Conservation (phyloP, 2,329 filamentous ascomycete genomes). For the Aspergillus floridensis region DNA sequence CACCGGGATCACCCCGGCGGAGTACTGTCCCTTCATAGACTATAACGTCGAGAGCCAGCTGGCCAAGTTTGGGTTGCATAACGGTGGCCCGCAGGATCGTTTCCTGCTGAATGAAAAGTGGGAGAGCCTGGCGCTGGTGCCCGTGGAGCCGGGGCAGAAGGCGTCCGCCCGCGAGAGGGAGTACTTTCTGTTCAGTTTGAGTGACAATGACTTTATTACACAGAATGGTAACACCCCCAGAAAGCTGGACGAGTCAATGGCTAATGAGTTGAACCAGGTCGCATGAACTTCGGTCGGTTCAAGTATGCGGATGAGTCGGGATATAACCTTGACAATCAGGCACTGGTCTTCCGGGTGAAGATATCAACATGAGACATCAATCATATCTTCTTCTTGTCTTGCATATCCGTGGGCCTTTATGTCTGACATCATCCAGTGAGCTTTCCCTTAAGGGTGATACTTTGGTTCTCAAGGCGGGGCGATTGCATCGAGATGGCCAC, state of each 20-base stretch:
- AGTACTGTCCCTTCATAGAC: conserved; percentile 66
- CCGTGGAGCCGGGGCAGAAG: conserved; percentile 49
- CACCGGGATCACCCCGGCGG: conserved; percentile 54
- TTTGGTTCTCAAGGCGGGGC: too few species aligned
- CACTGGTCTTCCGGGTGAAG: conserved; percentile 54
- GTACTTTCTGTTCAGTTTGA: conserved; percentile 66
- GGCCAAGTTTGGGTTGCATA: conserved; percentile 64
- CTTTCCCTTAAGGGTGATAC: too few species aligned
- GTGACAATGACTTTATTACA: conserved; percentile 74
- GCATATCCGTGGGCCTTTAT: too few species aligned
- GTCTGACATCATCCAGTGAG: too few species aligned
- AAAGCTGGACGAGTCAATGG: neutral
- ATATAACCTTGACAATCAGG: conserved; percentile 60
- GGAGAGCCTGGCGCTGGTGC: conserved; percentile 66
- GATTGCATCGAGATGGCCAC: too few species aligned
- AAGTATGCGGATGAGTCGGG: conserved; percentile 58
- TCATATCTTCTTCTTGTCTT: too few species aligned
- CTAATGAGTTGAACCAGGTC: conserved; percentile 37
- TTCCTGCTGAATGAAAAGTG: conserved; percentile 71
- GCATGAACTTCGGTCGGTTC: conserved; percentile 57
- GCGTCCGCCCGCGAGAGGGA: conserved; percentile 48
- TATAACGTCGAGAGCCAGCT: conserved; percentile 66
- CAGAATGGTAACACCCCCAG: conserved; percentile 54
- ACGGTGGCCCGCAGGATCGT: conserved; percentile 61
- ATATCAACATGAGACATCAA: too few species aligned